Conservation (phyloP, 371 early-diverging fungal genomes). For the Chytridium lagenaria region DNA sequence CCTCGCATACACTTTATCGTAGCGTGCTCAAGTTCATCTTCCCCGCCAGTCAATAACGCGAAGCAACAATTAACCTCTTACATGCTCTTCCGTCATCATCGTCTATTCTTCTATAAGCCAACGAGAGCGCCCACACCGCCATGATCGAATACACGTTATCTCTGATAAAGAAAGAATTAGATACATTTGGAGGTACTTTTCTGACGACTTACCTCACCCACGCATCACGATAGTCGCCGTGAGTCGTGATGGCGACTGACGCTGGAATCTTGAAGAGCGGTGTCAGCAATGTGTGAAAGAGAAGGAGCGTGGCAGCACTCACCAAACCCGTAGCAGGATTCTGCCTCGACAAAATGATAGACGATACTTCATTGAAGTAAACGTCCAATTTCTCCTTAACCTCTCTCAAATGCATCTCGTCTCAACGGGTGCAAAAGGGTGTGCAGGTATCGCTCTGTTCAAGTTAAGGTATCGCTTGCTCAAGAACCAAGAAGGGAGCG, state of each 20-base stretch:
- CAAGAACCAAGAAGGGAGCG: too few relatives aligned
- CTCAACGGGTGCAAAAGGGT: too few relatives aligned
- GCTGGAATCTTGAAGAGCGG: conserved; percentile 73
- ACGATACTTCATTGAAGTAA: conserved; percentile 77
- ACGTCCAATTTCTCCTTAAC: conserved; percentile 61
- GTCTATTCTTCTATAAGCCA: conserved; percentile 83
- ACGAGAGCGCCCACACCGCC: conserved; percentile 82
- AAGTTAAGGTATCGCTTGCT: too few relatives aligned
- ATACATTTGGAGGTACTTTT: not conserved
- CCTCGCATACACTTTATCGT: conserved; percentile 87
- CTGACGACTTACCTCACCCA: conserved; percentile 77
- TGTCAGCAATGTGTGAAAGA: not conserved
- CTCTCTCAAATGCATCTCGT: not conserved
- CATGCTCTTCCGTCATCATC: conserved; percentile 83
- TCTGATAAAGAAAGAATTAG: conserved; percentile 58
- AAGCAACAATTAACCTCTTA: conserved; percentile 50
- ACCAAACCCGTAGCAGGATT: conserved; percentile 79
- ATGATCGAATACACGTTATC: conserved; percentile 93
- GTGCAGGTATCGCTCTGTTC: not conserved
- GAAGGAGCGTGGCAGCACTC: not conserved
- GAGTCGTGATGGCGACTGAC: conserved; percentile 80
- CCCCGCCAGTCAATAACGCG: too few relatives aligned
- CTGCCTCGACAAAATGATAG: conserved; percentile 79
- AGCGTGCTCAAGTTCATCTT: conserved; percentile 84
- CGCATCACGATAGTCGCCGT: conserved; percentile 87